These are phyloP conservation scores for Entomortierella beljakovae DNA, from an alignment of 192 early-diverging fungal genomes.

Conservation along the genomic window DNA sequence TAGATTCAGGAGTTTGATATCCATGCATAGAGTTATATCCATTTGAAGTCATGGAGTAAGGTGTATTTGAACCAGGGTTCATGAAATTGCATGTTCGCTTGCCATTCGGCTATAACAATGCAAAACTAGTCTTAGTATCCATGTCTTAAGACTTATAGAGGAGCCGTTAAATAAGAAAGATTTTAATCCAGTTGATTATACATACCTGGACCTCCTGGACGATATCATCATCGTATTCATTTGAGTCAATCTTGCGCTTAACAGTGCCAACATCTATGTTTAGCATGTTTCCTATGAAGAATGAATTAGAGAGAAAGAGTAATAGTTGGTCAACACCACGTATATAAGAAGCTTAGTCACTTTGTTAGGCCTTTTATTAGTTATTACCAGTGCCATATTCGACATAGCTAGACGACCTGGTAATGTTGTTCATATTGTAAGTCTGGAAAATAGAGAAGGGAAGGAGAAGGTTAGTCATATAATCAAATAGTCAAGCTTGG, in stretches of 20 bases:
- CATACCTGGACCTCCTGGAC: conserved; percentile 40
- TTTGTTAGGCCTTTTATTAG: not conserved
- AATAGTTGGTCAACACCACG: not conserved
- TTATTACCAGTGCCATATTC: conserved; percentile 39
- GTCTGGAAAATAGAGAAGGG: not conserved
- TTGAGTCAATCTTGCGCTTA: conserved; percentile 53
- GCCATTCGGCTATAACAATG: conserved; percentile 38
- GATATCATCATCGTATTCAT: conserved; percentile 46
- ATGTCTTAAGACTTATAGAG: no score
- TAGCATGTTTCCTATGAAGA: conserved; percentile 39
- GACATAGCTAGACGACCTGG: conserved; percentile 38
- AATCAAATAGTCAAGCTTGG: no score
- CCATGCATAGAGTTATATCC: conserved; percentile 6
- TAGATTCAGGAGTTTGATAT: conserved; percentile 44
- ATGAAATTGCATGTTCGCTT: conserved; percentile 37
- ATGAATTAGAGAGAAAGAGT: not conserved
- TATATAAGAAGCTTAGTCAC: no score
- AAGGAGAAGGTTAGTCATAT: not conserved
- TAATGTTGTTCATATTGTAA: conserved; percentile 30
- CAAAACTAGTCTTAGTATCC: no score
- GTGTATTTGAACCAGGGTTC: conserved; percentile 10
- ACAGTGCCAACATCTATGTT: conserved; percentile 46
- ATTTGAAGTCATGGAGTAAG: no score
- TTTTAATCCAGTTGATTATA: not conserved
- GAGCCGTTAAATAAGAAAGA: not conserved